A percentile compares a stretch with the other conserved stretches of the same genome.
These are phyloP conservation scores for Nectriaceae sp. DNA, from an alignment of 2,329 filamentous ascomycete genomes.

Conservation along the genomic window DNA sequence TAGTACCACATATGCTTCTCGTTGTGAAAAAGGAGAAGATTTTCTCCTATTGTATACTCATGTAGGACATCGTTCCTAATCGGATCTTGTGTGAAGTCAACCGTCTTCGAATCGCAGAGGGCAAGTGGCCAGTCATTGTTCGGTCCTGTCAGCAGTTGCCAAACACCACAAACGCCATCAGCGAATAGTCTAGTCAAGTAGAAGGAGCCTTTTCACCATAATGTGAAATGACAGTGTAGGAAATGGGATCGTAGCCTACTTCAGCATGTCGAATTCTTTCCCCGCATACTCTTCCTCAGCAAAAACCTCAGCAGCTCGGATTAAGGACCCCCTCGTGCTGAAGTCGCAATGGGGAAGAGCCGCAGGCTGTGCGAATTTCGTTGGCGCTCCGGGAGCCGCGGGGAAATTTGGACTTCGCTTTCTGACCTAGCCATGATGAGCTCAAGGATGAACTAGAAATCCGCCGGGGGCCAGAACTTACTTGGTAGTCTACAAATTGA, in stretches of 20 bases:
- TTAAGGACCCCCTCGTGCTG: background rate
- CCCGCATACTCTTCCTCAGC: background rate
- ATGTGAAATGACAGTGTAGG: background rate
- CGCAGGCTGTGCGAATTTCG: background rate
- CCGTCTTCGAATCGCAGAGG: background rate
- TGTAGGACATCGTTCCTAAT: background rate
- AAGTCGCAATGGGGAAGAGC: background rate
- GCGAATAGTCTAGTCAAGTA: too few species aligned
- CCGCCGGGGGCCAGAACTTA: background rate
- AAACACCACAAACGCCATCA: background rate
- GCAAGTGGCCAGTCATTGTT: slow-evolving; percentile 6
- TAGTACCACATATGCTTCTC: slow-evolving; percentile 1
- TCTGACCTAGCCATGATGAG: background rate
- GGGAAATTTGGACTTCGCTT: background rate
- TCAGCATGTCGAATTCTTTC: background rate
- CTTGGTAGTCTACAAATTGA: background rate
- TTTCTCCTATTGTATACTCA: background rate
- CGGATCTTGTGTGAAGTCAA: background rate
- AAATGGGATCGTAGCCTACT: background rate
- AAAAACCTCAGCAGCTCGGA: background rate
- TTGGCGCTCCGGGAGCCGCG: background rate
- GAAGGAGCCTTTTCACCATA: too few species aligned
- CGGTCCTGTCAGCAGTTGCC: background rate
- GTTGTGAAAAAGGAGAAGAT: background rate
- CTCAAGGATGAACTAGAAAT: too few species aligned